Evolutionary conservation across 352 stramenopile genomes (phyloP).

Genomic region (Phytophthora melonis): DNA sequence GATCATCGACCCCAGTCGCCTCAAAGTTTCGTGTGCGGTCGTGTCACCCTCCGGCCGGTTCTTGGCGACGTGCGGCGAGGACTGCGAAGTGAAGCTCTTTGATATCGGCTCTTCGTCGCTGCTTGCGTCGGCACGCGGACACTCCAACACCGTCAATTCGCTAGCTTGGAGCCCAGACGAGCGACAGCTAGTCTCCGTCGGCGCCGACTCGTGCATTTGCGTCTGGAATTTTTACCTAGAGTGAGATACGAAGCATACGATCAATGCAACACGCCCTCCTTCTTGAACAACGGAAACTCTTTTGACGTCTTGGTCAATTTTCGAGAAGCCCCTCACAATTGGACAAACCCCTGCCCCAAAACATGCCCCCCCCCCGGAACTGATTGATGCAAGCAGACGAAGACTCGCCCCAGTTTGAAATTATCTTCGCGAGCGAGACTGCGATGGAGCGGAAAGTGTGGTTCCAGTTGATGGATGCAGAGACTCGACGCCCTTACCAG

Average conservation of each 20-base stretch:
- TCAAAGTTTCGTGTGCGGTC: constrained; percentile 51
- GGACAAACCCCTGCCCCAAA: too few species aligned
- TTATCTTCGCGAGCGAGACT: too few species aligned
- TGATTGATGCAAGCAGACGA: too few species aligned
- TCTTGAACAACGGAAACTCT: too few species aligned
- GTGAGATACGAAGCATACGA: neutral
- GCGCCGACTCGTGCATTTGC: constrained; percentile 90
- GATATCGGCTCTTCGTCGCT: constrained; percentile 52
- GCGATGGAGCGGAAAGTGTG: too few species aligned
- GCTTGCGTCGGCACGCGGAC: constrained; percentile 61
- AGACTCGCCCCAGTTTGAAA: too few species aligned
- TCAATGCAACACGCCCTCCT: too few species aligned
- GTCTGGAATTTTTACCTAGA: constrained; percentile 92
- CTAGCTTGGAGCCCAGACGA: constrained; percentile 92
- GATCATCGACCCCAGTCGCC: constrained; percentile 54
- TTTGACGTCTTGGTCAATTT: too few species aligned
- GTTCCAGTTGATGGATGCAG: too few species aligned
- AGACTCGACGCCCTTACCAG: too few species aligned
- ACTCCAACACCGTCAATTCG: constrained; percentile 78
- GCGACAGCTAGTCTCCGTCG: constrained; percentile 91
- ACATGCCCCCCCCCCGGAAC: too few species aligned
- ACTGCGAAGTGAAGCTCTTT: constrained; percentile 88
- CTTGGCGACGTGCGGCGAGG: constrained; percentile 83
- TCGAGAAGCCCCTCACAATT: too few species aligned
- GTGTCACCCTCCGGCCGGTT: constrained; percentile 79